Base-by-base conservation (phyloP, 495 filamentous ascomycete genomes). In the Penicillium paxilli region DNA sequence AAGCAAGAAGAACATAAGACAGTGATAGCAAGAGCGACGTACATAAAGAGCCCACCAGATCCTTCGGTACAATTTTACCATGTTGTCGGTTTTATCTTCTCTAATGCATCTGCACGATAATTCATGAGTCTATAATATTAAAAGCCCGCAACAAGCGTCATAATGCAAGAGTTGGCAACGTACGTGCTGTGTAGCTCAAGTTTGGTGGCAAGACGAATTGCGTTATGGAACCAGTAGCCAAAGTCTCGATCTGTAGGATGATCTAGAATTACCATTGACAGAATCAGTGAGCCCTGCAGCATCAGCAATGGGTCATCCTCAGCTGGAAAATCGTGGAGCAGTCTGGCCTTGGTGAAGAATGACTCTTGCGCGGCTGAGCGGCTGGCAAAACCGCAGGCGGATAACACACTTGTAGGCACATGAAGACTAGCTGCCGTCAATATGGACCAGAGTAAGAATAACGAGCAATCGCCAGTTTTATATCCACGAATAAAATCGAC, bases 1-100 rank as follows among this genome's bases (percentile, higher is more conserved):
- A 23, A 23, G 41, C 41, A 7, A 8, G 41, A 44, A 44, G 6
- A 44, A 16, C 10, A 19, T 14, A 41, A 23, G 3, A 22, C 19
- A 9, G 17, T 16, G 17, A 14, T n/a, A 8, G 23, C 5, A 23
- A 23, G 19, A 44, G 14, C 5, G 33, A 23, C 41, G 3, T 44
- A 44, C 41, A 20, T 44, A 44, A n/a, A 44, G 41, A 24, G 41
- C 41, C 41, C 41, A 44, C 41, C 41, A 44, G 6, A 44, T 44
- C 20, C 41, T 22, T 44, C 41, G 22, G 20, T 44, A 44, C 20
- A 44, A 25, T 20, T 44, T 44, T 7, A 21, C 20, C 17, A 44
- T 20, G 11, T 19, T 23, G 10, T 9, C 6, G 3, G 20, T 6
- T 21, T 23, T 44, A 20, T 44, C 41, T 25, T 44, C 41, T 44